phyloP scores from a whole-genome alignment of 78 protist genomes.

The Planoprotostelium fungivorum region DNA sequence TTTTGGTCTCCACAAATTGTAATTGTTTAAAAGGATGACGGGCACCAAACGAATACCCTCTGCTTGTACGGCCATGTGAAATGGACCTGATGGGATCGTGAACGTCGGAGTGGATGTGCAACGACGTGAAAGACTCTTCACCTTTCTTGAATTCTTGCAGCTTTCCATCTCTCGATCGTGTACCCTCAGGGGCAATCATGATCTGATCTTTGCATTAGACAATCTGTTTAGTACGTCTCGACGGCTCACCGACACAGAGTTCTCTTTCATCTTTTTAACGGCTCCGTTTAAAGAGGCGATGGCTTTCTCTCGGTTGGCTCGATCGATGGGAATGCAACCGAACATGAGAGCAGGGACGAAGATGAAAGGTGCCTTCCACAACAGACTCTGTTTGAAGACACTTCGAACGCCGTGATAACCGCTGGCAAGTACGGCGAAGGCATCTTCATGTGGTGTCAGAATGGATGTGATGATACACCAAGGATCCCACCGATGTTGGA shows the following conservation, averaged over 20 bases:
- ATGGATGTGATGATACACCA: not conserved
- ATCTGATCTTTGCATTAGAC: not conserved
- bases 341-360: not conserved
- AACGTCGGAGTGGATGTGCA: not conserved
- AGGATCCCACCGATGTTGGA: not conserved
- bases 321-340: not conserved
- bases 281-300: not conserved
- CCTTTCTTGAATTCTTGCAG: constrained; percentile 52
- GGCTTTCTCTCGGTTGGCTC: not conserved
- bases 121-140: too few species aligned
- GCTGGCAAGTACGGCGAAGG: not conserved
- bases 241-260: not conserved
- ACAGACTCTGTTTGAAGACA: not conserved
- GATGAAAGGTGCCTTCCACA: not conserved
- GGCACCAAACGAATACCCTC: not conserved
- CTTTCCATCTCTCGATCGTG: constrained; percentile 45
- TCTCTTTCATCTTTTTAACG: not conserved
- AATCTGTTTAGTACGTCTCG: not conserved
- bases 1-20: not conserved
- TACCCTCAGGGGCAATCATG: constrained; percentile 46
- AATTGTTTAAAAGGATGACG: not conserved
- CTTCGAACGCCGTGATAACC: not conserved
- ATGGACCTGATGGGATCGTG: constrained; percentile 12
- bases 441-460: not conserved
- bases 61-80: constrained; percentile 39